Evolutionary conservation across 2,329 filamentous ascomycete species (phyloP).

Genomic region (Penicillium sp.): DNA sequence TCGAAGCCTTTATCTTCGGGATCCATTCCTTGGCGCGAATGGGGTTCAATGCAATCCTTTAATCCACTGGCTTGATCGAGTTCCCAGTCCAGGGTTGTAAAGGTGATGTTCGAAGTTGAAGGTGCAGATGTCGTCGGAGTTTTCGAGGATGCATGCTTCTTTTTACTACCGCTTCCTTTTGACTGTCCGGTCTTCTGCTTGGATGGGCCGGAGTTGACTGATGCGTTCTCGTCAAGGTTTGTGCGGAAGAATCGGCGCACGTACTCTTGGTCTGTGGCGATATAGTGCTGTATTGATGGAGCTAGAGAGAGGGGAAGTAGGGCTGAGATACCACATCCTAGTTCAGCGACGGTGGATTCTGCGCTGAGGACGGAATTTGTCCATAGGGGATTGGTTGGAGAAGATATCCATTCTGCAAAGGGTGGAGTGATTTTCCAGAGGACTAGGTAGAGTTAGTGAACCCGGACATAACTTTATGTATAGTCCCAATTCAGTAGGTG

Average conservation of each 20-base stretch:
- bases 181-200: slow-evolving; percentile 6
- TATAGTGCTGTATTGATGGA: slow-evolving; percentile 62
- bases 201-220: not conserved
- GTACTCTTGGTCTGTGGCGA: slow-evolving; percentile 87
- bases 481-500: not conserved
- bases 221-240: slow-evolving; percentile 61
- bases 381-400: slow-evolving; percentile 62
- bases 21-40: slow-evolving; percentile 6
- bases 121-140: not conserved
- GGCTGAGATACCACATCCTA: slow-evolving; percentile 85
- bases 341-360: slow-evolving; percentile 67
- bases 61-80: slow-evolving; percentile 42
- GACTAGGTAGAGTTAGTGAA: slow-evolving; percentile 51
- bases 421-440: slow-evolving; percentile 88
- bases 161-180: slow-evolving; percentile 8
- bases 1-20: slow-evolving; percentile 58
- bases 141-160: slow-evolving; percentile 3
- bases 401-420: slow-evolving; percentile 76
- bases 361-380: slow-evolving; percentile 52
- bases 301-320: slow-evolving; percentile 71
- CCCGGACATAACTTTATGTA: not conserved
- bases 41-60: slow-evolving; percentile 35
- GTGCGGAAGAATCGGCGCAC: slow-evolving; percentile 72
- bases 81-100: slow-evolving; percentile 81
- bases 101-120: slow-evolving; percentile 48